A percentile compares a stretch with the other conserved stretches of the same genome.
Conservation (phyloP, 768 basidiomycete genomes). For the Leucosporidium yakuticum region DNA sequence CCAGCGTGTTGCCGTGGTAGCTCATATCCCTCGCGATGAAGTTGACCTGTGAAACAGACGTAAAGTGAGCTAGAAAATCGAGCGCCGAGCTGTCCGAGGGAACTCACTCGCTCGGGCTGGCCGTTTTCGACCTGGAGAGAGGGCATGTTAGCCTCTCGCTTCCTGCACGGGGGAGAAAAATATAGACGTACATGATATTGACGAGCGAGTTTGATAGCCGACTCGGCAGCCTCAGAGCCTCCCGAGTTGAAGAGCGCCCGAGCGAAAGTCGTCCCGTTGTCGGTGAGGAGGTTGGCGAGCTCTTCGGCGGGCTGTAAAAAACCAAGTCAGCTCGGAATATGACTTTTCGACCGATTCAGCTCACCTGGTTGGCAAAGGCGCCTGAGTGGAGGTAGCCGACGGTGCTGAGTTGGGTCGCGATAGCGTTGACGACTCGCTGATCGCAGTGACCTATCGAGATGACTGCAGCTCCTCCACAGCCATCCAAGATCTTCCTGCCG, state of each 20-base stretch:
- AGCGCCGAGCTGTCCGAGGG: no score
- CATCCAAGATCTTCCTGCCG: constrained; percentile 34
- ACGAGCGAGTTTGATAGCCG: constrained; percentile 34
- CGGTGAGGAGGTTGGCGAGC: constrained; percentile 23
- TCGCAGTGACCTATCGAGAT: constrained; percentile 34
- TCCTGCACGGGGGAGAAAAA: constrained; percentile 21
- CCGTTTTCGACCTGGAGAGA: not conserved
- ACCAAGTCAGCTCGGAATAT: not conserved
- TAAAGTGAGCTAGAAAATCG: not conserved
- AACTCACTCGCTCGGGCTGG: constrained; percentile 1
- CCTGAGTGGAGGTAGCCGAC: constrained; percentile 30
- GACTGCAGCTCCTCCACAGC: constrained; percentile 37
- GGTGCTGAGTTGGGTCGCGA: constrained; percentile 27
- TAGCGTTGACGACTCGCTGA: constrained; percentile 22
- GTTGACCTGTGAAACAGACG: not conserved
- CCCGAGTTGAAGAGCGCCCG: constrained; percentile 20
- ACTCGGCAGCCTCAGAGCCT: constrained; percentile 34
- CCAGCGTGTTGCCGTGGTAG: constrained; percentile 38
- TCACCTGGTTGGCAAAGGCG: not conserved
- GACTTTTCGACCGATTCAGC: not conserved
- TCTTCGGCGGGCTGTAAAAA: constrained; percentile 18
- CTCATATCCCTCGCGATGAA: not conserved
- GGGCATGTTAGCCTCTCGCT: not conserved
- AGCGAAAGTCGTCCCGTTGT: constrained; percentile 3
- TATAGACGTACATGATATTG: constrained; percentile 37